These are phyloP conservation scores for Thielaviopsis euricoi DNA, from an alignment of 2,329 filamentous ascomycete genomes.

Conservation along the genomic window DNA sequence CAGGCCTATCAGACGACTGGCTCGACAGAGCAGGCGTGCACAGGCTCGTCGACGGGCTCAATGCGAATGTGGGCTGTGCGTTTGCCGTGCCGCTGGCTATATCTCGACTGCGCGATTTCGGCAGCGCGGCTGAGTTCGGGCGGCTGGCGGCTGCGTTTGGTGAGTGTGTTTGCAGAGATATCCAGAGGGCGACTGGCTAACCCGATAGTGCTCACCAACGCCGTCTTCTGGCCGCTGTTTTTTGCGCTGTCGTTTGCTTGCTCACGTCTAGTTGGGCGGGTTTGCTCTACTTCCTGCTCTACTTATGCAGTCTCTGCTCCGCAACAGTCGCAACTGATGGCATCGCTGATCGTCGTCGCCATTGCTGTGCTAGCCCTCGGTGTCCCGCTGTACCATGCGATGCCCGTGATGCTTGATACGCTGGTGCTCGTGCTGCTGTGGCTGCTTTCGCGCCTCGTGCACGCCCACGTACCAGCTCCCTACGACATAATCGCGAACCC, in stretches of 20 bases:
- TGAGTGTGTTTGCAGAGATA: conserved; percentile 17
- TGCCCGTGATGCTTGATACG: conserved; percentile 21
- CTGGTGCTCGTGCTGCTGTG: conserved; percentile 24
- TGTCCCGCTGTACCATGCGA: background rate
- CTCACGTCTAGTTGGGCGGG: conserved; percentile 15
- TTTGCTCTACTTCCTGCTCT: conserved; percentile 13
- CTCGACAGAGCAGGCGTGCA: too few species aligned
- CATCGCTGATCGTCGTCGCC: conserved; percentile 4
- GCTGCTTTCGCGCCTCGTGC: background rate
- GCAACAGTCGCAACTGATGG: background rate
- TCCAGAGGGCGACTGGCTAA: too few species aligned
- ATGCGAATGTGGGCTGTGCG: conserved; percentile 32
- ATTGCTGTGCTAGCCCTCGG: conserved; percentile 18
- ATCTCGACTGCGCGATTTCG: conserved; percentile 22
- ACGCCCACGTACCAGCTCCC: too few species aligned
- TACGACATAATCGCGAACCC: background rate
- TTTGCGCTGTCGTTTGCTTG: too few species aligned
- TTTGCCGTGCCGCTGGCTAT: conserved; percentile 34
- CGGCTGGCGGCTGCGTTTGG: conserved; percentile 28
- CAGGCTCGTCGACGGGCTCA: conserved; percentile 18
- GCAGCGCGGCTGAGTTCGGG: conserved; percentile 22
- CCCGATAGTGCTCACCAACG: conserved; percentile 20
- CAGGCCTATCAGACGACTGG: too few species aligned
- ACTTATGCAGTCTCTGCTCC: conserved; percentile 17
- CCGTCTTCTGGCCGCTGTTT: conserved; percentile 19